phyloP scores from a whole-genome alignment of 495 filamentous ascomycete genomes.

The Hypoxylon lienhwacheense region DNA sequence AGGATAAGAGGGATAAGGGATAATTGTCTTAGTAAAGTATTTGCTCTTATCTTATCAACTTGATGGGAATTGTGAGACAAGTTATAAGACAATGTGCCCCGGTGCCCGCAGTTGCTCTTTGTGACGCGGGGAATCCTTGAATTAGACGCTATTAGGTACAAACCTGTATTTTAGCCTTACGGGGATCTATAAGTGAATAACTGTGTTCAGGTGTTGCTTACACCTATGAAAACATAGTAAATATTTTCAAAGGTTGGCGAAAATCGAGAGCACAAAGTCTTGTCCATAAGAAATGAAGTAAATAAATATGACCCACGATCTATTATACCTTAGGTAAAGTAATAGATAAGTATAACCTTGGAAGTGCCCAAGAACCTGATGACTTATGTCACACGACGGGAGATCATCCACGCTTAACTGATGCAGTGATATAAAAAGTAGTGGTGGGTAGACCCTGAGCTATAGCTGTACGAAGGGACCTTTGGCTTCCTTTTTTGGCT shows the following conservation, averaged over 20 bases:
- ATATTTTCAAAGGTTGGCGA: too few species aligned
- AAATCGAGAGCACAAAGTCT: too few species aligned
- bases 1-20: too few species aligned
- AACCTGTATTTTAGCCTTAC: neutral
- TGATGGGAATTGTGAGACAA: neutral
- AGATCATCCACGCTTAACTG: neutral
- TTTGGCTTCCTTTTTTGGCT: constrained; percentile 10
- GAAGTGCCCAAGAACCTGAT: constrained; percentile 4
- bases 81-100: neutral
- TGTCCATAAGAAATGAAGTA: too few species aligned
- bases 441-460: constrained; percentile 24
- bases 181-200: too few species aligned
- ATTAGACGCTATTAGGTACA: neutral
- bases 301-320: too few species aligned
- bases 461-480: constrained; percentile 35
- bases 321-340: too few species aligned
- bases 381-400: constrained; percentile 23
- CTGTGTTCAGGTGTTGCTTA: too few species aligned
- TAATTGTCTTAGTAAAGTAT: constrained; percentile 1
- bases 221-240: too few species aligned
- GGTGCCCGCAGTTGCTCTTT: neutral
- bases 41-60: constrained; percentile 15
- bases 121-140: constrained; percentile 30
- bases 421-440: neutral
- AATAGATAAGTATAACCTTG: too few species aligned